Evolutionary conservation across 2,329 filamentous ascomycete species (phyloP), one percentile per base, ranked within the genome.

Genomic region (Colletotrichum lini): DNA sequence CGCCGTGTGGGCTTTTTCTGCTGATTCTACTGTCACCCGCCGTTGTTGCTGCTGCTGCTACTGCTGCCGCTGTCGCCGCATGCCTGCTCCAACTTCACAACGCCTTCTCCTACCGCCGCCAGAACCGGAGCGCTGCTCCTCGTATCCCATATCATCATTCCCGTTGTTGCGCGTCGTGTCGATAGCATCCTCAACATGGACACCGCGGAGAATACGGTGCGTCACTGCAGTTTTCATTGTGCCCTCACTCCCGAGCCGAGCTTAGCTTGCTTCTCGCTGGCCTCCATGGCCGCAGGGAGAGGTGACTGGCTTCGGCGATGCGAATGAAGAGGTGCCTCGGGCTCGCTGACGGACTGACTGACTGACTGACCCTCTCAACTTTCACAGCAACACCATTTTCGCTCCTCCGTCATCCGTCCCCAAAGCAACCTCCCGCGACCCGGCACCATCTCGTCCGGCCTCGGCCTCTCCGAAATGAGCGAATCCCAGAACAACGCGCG

Each of bases 401-500:
- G 65, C 75, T 73, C 73, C 59, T 79, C 76, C 15, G 74, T 73
- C 59, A 67, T 76, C 50, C 70, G 72, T 23, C 74, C 73, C 45
- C 68, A 67, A 21, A 76, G 74, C 54, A 69, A 73, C 9, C 64
- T 75, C 50, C 75, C 75, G 59, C 60, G 74, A 71, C 60, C 75
- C 60, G 61, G 72, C 67, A 13, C 73, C 16, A 64, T 76, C 13
- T 53, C 77, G 42, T 77, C 75, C 65, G 80, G 81, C 3, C 77
- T 75, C 67, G 81, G 82, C 4, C 83, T 91, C 18, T 79, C 84
- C 12, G 89, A 91, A 76, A 86, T 89, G 74, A 86, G 83, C 76
- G 87, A 90, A 9, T 90, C 89, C n/a, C 88, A 91, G 76, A 84
- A 82, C 80, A 92, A 92, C 77, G 79, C 85, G 53, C 86, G 89